Evolutionary conservation across 2,329 filamentous ascomycete species (phyloP), one percentile per base, ranked within the genome.

Genomic region (Neonectria magnoliae): DNA sequence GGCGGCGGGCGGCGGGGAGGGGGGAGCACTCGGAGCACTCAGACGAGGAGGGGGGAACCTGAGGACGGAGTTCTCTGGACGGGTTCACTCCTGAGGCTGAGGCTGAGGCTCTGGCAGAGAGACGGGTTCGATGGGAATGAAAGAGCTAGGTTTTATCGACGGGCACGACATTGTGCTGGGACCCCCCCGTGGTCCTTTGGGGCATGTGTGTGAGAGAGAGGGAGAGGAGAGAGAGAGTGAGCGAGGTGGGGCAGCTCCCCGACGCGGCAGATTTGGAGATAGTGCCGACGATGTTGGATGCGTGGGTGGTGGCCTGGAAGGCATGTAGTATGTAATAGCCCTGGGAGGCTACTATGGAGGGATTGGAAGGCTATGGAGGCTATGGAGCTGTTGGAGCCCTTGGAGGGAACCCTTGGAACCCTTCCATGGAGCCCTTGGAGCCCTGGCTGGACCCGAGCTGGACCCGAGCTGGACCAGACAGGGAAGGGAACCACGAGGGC

Each of bases 251-350:
- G 70, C 70, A 71, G 64, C 64, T 67, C 67, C 70, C 70, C 67
- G 68, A 67, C 70, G 66, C 71, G 71, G 71, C 71, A 73, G 71
- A 73, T 73, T 73, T 72, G 71, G 68, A 73, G 71, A 73, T 73
- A 70, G 71, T 73, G 71, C 71, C 71, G 71, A 68, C 71, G 71
- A 71, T 69, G 69, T 72, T 72, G 69, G 69, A 73, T 72, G 69
- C 57, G 60, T 69, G 60, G 60, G 56, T 65, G 44, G 60, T 44
- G 25, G 54, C 29, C 52, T 31, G 36, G 47, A n/a, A 41, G 48
- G 29, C 29, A 31, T 13, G 48, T 33, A 31, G 48, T n/a, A n/a
- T n/a, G n/a, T 25, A 25, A 25, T 25, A 25, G 22, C 27, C 14
- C n/a, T 52, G 29, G 48, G 27, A 52, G 6, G 47, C 25, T 25